phyloP scores from a whole-genome alignment of 108 stramenopile genomes.

The Conticribra guillardii region DNA sequence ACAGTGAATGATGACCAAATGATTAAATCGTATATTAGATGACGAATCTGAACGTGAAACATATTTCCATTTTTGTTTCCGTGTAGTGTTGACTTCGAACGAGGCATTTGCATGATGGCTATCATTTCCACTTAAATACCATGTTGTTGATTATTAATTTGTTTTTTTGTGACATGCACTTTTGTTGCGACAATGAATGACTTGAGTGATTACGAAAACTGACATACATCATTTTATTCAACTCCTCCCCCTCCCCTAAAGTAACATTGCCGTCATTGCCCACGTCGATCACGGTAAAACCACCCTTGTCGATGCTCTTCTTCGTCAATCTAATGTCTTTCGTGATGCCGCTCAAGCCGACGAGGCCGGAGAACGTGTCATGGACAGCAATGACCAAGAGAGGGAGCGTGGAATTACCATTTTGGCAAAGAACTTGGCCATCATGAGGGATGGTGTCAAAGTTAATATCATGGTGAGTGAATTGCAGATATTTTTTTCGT shows the following conservation, averaged over 20 bases:
- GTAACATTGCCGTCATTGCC: slow-evolving; percentile 89
- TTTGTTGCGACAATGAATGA: too few relatives aligned
- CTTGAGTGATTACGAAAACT: too few relatives aligned
- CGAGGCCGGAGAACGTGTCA: slow-evolving; percentile 92
- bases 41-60: slow-evolving; percentile 21
- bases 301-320: slow-evolving; percentile 95
- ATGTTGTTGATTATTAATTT: not conserved
- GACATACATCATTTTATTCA: too few relatives aligned
- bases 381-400: slow-evolving; percentile 99
- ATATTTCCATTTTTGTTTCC: slow-evolving; percentile 4
- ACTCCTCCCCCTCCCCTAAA: too few relatives aligned
- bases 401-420: slow-evolving; percentile 99
- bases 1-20: slow-evolving; percentile 3
- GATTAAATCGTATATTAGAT: slow-evolving; percentile 28
- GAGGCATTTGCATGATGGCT: slow-evolving; percentile 29
- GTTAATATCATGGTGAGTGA: slow-evolving; percentile 91
- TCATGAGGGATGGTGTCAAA: slow-evolving; percentile 91
- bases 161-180: not conserved
- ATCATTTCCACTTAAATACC: not conserved
- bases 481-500: too few relatives aligned
- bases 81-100: slow-evolving; percentile 15
- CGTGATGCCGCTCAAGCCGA: slow-evolving; percentile 88
- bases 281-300: slow-evolving; percentile 99
- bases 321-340: slow-evolving; percentile 93
- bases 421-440: slow-evolving; percentile 96